A percentile compares a stretch with the other conserved stretches of the same genome.
phyloP scores from a whole-genome alignment of 2,329 filamentous ascomycete genomes.

The Neocatenulostroma microsporum region DNA sequence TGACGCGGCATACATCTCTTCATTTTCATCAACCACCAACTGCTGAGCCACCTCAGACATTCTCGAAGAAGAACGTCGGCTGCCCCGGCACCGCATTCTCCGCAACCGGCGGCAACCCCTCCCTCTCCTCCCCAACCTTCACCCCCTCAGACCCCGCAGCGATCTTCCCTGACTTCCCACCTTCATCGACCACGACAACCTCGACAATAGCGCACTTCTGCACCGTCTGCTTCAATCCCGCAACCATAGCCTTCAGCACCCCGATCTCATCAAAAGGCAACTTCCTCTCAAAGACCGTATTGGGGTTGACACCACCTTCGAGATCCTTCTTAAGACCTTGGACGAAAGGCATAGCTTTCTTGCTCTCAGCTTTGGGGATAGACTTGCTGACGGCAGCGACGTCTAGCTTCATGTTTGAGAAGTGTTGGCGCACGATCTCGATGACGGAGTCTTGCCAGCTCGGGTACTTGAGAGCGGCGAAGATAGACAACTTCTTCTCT shows the following conservation, averaged over 20 bases:
- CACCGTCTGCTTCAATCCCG: constrained; percentile 67
- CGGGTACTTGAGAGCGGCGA: constrained; percentile 70
- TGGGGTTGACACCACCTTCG: constrained; percentile 54
- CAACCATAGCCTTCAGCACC: constrained; percentile 68
- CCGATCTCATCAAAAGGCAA: constrained; percentile 77
- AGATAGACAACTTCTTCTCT: constrained; percentile 86
- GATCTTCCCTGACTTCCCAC: constrained; percentile 55
- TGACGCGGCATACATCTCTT: too few relatives aligned
- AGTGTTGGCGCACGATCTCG: constrained; percentile 65
- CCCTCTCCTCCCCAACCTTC: constrained; percentile 49
- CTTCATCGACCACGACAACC: constrained; percentile 63
- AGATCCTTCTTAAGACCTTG: constrained; percentile 80
- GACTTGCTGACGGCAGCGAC: constrained; percentile 73
- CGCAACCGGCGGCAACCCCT: constrained; percentile 52
- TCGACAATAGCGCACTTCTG: constrained; percentile 62
- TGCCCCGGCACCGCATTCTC: constrained; percentile 72
- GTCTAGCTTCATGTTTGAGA: constrained; percentile 58
- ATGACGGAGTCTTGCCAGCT: constrained; percentile 89
- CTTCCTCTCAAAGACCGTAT: constrained; percentile 71
- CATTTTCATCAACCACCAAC: too few relatives aligned
- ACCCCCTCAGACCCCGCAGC: constrained; percentile 45
- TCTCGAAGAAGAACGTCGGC: constrained; percentile 79
- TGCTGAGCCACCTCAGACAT: constrained; percentile 37
- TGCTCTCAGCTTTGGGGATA: constrained; percentile 83
- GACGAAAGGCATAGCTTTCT: constrained; percentile 97